These are phyloP conservation scores for Davidsoniella australis DNA, from an alignment of 2,329 filamentous ascomycete genomes.

Conservation along the genomic window DNA sequence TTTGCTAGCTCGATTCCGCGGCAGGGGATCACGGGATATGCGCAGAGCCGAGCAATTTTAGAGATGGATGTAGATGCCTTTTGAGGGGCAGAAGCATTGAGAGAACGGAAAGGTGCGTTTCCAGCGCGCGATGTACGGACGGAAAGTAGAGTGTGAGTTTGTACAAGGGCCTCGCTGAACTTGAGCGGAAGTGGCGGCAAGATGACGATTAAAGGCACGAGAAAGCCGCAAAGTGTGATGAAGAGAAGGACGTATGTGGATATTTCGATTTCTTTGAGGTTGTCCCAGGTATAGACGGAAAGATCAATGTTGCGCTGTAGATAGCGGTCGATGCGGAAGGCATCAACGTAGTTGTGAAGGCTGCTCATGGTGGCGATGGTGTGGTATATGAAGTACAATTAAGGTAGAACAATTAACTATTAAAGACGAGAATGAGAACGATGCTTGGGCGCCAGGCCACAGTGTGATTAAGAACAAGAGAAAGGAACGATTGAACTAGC, in stretches of 20 bases:
- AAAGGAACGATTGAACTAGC: background rate
- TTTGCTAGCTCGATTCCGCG: slow-evolving; percentile 53
- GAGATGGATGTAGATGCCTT: slow-evolving; percentile 22
- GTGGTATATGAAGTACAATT: background rate
- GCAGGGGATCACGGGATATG: slow-evolving; percentile 77
- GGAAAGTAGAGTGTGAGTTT: slow-evolving; percentile 33
- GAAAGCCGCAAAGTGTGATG: slow-evolving; percentile 31
- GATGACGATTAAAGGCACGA: slow-evolving; percentile 35
- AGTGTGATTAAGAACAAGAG: background rate
- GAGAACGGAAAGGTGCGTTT: slow-evolving; percentile 3
- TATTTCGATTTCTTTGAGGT: slow-evolving; percentile 17
- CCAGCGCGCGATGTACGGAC: slow-evolving; percentile 10
- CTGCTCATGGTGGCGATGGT: background rate
- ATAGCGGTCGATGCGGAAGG: slow-evolving; percentile 10
- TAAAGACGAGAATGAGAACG: background rate
- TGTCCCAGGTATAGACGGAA: slow-evolving; percentile 10
- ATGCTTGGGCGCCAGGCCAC: slow-evolving; percentile 2
- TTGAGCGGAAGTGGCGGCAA: slow-evolving; percentile 37
- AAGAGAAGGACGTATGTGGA: slow-evolving; percentile 24
- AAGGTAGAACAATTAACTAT: background rate
- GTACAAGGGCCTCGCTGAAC: slow-evolving; percentile 33
- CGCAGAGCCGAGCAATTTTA: slow-evolving; percentile 40
- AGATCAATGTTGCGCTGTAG: slow-evolving; percentile 5
- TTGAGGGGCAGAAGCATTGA: background rate
- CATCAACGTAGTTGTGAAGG: slow-evolving; percentile 1